These are phyloP conservation scores for Ramalina intermedia DNA, from an alignment of 495 filamentous ascomycete species.

Conservation along the genomic window DNA sequence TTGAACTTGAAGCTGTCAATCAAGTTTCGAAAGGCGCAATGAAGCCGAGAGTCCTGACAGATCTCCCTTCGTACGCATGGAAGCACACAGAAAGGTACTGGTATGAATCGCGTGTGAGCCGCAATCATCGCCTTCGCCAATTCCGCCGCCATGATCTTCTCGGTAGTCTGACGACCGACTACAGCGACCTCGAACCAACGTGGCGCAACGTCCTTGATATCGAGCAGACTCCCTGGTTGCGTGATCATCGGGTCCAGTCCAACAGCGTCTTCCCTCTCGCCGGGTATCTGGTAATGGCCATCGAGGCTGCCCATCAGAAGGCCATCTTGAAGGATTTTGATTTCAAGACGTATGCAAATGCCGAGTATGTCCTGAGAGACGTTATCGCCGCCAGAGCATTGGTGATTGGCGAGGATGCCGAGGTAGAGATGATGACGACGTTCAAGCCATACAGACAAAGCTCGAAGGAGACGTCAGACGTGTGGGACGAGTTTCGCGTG, in stretches of 20 bases:
- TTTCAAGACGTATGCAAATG: not conserved
- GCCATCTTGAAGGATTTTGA: not conserved
- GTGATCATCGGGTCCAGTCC: slow-evolving; percentile 23
- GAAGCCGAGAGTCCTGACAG: not conserved
- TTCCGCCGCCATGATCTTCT: slow-evolving; percentile 21
- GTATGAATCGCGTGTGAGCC: slow-evolving; percentile 18
- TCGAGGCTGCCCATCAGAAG: slow-evolving; percentile 34
- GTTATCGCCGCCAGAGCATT: slow-evolving; percentile 27
- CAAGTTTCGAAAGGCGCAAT: slow-evolving; percentile 15
- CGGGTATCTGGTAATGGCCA: slow-evolving; percentile 39
- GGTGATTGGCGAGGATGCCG: slow-evolving; percentile 20
- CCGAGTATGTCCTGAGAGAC: slow-evolving; percentile 16
- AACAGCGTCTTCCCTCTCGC: slow-evolving; percentile 39
- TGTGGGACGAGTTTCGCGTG: slow-evolving; percentile 25
- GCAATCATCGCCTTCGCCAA: slow-evolving; percentile 15
- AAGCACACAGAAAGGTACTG: slow-evolving; percentile 20
- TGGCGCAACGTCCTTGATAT: slow-evolving; percentile 21
- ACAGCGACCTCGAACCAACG: slow-evolving; percentile 16
- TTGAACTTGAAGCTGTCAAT: not conserved
- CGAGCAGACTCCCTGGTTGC: slow-evolving; percentile 23
- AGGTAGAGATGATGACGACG: slow-evolving; percentile 21
- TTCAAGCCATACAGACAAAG: slow-evolving; percentile 16
- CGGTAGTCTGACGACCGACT: slow-evolving; percentile 13
- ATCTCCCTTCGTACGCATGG: slow-evolving; percentile 4
- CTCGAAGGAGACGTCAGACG: slow-evolving; percentile 5